phyloP scores from a whole-genome alignment of 2,329 filamentous ascomycete species.

The Fusarium subglutinans region DNA sequence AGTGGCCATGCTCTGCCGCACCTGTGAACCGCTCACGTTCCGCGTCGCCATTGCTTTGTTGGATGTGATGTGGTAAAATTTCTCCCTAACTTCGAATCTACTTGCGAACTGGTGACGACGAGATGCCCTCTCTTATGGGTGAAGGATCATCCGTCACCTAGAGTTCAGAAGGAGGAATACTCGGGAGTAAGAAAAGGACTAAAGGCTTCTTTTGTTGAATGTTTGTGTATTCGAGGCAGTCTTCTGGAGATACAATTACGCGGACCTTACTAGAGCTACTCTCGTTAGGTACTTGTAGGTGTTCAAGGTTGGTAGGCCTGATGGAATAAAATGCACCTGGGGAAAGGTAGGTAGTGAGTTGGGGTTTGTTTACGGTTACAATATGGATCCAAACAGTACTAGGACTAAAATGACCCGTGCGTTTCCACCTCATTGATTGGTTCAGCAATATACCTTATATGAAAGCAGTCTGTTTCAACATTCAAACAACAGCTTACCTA shows the following conservation, averaged over 20 bases:
- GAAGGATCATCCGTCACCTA: background rate
- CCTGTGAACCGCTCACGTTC: slow-evolving; percentile 45
- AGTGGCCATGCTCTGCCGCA: slow-evolving; percentile 51
- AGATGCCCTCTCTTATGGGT: background rate
- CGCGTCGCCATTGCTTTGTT: slow-evolving; percentile 44
- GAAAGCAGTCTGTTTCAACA: background rate
- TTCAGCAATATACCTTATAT: background rate
- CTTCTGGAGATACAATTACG: background rate
- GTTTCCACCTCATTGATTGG: background rate
- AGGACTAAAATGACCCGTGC: background rate
- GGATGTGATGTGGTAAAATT: background rate
- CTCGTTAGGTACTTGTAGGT: background rate
- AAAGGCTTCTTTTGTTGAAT: background rate
- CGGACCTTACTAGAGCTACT: background rate
- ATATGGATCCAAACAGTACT: background rate
- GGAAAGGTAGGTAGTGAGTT: background rate
- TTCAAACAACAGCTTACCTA: background rate
- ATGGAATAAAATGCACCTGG: background rate
- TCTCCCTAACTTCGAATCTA: background rate
- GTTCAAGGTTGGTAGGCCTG: background rate
- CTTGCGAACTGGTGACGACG: background rate
- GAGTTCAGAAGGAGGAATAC: background rate
- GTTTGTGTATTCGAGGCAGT: background rate
- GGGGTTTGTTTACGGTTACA: slow-evolving; percentile 2
- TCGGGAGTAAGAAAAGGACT: background rate